Conservation (phyloP, 176 grass and related monocot species). For the Elymus sibiricus region DNA sequence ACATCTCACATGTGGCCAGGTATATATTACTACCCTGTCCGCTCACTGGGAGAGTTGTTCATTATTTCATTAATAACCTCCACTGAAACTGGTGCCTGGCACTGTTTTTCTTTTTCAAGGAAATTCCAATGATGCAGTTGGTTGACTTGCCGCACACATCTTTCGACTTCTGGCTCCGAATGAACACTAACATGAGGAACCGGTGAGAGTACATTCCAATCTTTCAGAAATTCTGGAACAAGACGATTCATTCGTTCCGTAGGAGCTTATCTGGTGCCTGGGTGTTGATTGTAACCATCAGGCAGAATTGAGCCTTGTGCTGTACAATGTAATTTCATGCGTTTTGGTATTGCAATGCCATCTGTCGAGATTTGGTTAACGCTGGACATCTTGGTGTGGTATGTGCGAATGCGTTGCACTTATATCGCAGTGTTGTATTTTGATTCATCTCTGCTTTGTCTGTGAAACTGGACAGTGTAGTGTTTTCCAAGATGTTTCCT, state of each 20-base stretch:
- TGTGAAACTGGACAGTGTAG: too few relatives aligned
- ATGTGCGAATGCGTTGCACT: too few relatives aligned
- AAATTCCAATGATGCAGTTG: slow-evolving; percentile 8
- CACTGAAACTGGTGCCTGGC: neutral
- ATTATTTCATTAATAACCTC: neutral
- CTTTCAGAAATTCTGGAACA: neutral
- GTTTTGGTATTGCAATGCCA: neutral
- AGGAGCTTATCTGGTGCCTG: slow-evolving; percentile 4
- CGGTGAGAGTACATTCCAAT: neutral
- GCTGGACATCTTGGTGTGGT: neutral
- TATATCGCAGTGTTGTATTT: too few relatives aligned
- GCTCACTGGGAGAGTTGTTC: neutral
- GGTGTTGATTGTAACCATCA: slow-evolving; percentile 13
- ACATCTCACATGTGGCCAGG: slow-evolving; percentile 13
- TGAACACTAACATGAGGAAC: neutral
- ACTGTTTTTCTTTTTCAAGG: neutral
- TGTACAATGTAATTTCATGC: slow-evolving; percentile 18
- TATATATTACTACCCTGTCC: slow-evolving; percentile 10
- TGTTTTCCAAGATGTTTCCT: too few relatives aligned
- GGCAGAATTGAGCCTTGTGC: neutral
- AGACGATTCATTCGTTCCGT: neutral
- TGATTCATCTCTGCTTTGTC: too few relatives aligned
- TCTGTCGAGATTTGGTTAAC: slow-evolving; percentile 17
- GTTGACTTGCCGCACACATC: neutral
- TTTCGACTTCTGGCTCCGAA: neutral